Conservation (phyloP, 108 stramenopile species). For the Skeletonema grethae region DNA sequence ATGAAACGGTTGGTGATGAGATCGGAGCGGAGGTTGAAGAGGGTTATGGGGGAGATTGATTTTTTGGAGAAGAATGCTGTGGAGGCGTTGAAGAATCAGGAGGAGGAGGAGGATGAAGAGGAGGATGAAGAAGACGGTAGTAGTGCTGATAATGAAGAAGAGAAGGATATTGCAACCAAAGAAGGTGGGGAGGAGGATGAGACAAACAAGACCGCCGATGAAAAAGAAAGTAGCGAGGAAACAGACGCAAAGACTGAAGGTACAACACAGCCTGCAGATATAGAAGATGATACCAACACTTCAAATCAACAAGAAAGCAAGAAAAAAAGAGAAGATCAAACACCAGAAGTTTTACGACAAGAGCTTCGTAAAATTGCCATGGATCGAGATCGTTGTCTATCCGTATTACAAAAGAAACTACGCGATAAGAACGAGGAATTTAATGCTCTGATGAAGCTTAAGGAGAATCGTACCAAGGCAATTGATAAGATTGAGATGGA, state of each 20-base stretch:
- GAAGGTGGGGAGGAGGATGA: background rate
- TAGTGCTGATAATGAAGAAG: background rate
- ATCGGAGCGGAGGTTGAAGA: constrained; percentile 42
- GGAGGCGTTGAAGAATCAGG: constrained; percentile 33
- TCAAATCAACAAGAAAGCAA: background rate
- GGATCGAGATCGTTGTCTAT: constrained; percentile 37
- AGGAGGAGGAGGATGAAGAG: constrained; percentile 12
- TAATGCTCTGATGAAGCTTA: constrained; percentile 14
- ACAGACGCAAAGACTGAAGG: background rate
- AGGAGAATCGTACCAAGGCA: constrained; percentile 16
- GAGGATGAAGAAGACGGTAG: constrained; percentile 3
- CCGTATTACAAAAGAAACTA: constrained; percentile 30
- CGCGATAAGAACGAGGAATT: constrained; percentile 48
- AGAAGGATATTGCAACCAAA: background rate
- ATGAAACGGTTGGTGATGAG: constrained; percentile 36
- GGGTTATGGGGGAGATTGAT: constrained; percentile 49
- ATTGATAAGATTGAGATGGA: constrained; percentile 33
- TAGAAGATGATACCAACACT: background rate
- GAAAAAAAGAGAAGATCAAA: background rate
- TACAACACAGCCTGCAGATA: background rate
- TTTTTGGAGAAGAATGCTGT: constrained; percentile 49
- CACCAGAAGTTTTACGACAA: constrained; percentile 29
- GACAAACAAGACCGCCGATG: background rate
- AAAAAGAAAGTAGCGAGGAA: background rate
- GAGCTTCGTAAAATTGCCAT: constrained; percentile 26